Percentiles rank a stretch among this genome's conserved stretches.
These are phyloP conservation scores for Fusarium sp. DNA, from an alignment of 2,329 filamentous ascomycete species.

Conservation along the genomic window DNA sequence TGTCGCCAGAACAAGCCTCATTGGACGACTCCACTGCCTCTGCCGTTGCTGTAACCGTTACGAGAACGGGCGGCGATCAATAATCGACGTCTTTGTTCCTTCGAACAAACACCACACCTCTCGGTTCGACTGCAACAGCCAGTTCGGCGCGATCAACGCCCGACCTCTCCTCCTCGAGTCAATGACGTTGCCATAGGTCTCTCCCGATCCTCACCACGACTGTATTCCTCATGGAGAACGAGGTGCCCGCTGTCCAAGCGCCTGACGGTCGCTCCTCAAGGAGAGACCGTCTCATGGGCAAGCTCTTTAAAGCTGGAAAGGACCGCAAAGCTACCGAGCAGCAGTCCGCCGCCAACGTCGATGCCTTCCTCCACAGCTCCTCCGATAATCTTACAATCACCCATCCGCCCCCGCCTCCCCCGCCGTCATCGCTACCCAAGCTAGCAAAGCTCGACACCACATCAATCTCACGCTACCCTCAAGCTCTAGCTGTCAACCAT, in stretches of 20 bases:
- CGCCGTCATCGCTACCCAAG: slow-evolving; percentile 57
- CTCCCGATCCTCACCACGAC: slow-evolving; percentile 29
- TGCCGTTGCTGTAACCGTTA: slow-evolving; percentile 38
- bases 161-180: slow-evolving; percentile 36
- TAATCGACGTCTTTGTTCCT: slow-evolving; percentile 26
- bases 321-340: slow-evolving; percentile 53
- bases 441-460: slow-evolving; percentile 69
- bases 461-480: slow-evolving; percentile 66
- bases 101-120: slow-evolving; percentile 18
- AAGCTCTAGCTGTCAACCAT: slow-evolving; percentile 61
- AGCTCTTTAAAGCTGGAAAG: slow-evolving; percentile 65
- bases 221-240: slow-evolving; percentile 58
- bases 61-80: slow-evolving; percentile 29
- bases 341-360: slow-evolving; percentile 60
- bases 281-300: slow-evolving; percentile 71
- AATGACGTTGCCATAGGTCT: slow-evolving; percentile 46
- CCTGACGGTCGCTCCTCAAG: slow-evolving; percentile 58
- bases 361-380: slow-evolving; percentile 69
- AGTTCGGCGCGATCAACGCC: slow-evolving; percentile 34
- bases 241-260: slow-evolving; percentile 51
- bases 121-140: slow-evolving; percentile 15
- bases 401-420: slow-evolving; percentile 61
- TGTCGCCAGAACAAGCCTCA: slow-evolving; percentile 45
- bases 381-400: slow-evolving; percentile 67
- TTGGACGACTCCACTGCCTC: slow-evolving; percentile 46